Evolutionary conservation across 176 grass and related monocot species (phyloP).

Genomic region (Hordeum marinum): DNA sequence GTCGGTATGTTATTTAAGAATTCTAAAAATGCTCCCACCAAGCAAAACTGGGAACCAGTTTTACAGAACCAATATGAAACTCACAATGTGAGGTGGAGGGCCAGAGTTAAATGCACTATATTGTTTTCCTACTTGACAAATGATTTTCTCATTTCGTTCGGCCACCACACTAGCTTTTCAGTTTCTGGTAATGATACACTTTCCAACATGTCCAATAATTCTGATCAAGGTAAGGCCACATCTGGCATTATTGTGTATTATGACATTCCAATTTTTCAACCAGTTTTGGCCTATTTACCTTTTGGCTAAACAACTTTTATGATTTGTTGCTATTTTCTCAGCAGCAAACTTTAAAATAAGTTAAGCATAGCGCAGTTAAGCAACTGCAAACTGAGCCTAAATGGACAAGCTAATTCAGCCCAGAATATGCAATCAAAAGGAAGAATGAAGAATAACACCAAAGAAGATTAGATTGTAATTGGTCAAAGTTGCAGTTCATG

Average conservation of each 20-base stretch:
- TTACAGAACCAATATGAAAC: neutral
- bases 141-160: neutral
- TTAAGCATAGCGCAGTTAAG: neutral
- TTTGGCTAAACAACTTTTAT: neutral
- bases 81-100: neutral
- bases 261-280: neutral
- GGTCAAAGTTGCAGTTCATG: neutral
- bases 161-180: neutral
- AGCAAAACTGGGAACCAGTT: neutral
- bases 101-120: neutral
- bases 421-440: neutral
- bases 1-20: neutral
- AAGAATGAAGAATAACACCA: neutral
- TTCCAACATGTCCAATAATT: neutral
- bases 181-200: neutral
- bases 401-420: neutral
- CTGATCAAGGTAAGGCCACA: neutral
- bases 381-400: neutral
- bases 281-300: neutral
- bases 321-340: neutral
- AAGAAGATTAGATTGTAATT: neutral
- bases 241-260: neutral
- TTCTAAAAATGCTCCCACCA: neutral
- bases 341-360: neutral
- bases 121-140: neutral